Evolutionary conservation across 2,329 filamentous ascomycete genomes (phyloP).

Genomic region (Aureobasidium namibiae): DNA sequence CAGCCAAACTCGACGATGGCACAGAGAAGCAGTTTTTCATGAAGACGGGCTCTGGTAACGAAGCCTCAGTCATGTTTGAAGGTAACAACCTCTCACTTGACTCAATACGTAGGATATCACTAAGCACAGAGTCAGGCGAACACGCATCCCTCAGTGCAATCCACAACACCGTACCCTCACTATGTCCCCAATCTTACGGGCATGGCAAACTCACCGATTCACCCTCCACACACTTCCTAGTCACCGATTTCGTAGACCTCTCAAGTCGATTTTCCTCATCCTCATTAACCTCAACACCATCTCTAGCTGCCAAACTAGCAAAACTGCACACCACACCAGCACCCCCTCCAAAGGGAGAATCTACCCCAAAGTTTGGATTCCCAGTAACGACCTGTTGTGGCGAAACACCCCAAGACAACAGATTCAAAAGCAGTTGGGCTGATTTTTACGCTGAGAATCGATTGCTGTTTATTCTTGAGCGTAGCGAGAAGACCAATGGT

Average conservation of each 20-base stretch:
- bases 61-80: slow-evolving; percentile 61
- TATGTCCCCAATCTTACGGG: slow-evolving; percentile 69
- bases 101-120: slow-evolving; percentile 18
- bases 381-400: slow-evolving; percentile 80
- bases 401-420: slow-evolving; percentile 72
- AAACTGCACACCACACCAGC: slow-evolving; percentile 69
- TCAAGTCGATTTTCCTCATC: slow-evolving; percentile 26
- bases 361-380: slow-evolving; percentile 68
- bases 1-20: slow-evolving; percentile 39
- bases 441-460: slow-evolving; percentile 77
- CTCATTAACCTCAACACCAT: slow-evolving; percentile 33
- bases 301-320: slow-evolving; percentile 68
- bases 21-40: slow-evolving; percentile 56
- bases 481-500: slow-evolving; percentile 55
- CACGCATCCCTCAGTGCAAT: slow-evolving; percentile 79
- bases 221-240: slow-evolving; percentile 46
- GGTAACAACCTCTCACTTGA: slow-evolving; percentile 23
- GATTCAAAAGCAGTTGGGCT: slow-evolving; percentile 65
- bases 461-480: slow-evolving; percentile 55
- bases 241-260: slow-evolving; percentile 74
- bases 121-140: slow-evolving; percentile 50
- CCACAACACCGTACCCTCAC: slow-evolving; percentile 57
- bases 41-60: slow-evolving; percentile 56
- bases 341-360: slow-evolving; percentile 52
- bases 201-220: slow-evolving; percentile 51